These are phyloP conservation scores for Thermothielavioides terrestris DNA, from an alignment of 495 filamentous ascomycete genomes.

Conservation along the genomic window DNA sequence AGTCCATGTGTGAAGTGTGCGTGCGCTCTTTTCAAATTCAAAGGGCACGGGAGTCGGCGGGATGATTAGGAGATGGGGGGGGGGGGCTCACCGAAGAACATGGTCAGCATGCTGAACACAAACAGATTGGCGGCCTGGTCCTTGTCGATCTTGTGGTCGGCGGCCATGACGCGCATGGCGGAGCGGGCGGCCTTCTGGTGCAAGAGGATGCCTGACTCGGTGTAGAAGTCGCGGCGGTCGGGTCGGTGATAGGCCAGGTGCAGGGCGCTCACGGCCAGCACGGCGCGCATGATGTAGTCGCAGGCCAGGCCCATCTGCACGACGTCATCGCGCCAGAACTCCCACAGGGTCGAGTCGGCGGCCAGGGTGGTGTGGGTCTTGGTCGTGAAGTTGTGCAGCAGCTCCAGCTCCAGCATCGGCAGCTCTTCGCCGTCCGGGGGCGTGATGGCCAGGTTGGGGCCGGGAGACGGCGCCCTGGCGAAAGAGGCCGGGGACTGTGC, in stretches of 20 bases:
- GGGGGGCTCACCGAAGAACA: constrained; percentile 23
- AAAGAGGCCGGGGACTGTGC: neutral
- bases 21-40: too few species aligned
- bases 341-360: constrained; percentile 23
- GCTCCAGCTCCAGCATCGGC: constrained; percentile 32
- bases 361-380: constrained; percentile 31
- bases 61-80: neutral
- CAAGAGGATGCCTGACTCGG: constrained; percentile 42
- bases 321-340: constrained; percentile 30
- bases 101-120: constrained; percentile 28
- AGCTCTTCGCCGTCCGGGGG: constrained; percentile 10
- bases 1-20: too few species aligned
- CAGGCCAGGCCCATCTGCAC: constrained; percentile 37
- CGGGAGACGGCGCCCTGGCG: neutral
- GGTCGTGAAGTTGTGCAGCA: constrained; percentile 37
- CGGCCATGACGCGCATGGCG: constrained; percentile 21
- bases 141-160: neutral
- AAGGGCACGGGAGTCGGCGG: too few species aligned
- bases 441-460: neutral
- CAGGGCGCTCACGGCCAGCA: constrained; percentile 46
- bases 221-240: constrained; percentile 35
- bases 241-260: constrained; percentile 43
- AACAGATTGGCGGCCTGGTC: constrained; percentile 22
- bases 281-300: constrained; percentile 48
- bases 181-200: constrained; percentile 35